Evolutionary conservation across 352 stramenopile genomes (phyloP).

Genomic region (Sclerospora graminicola): DNA sequence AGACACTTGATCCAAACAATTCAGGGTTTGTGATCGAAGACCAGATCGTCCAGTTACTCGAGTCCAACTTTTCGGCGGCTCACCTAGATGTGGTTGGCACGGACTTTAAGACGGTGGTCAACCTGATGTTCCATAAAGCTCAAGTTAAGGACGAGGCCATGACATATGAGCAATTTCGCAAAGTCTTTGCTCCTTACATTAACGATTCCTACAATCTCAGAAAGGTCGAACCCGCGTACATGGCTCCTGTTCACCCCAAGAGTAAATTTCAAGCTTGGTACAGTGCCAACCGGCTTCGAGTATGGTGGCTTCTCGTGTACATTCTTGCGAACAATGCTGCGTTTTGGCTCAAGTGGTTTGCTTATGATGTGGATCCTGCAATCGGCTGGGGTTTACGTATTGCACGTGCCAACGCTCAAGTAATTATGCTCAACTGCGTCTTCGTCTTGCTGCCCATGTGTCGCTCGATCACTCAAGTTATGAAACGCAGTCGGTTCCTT

Average conservation of each 20-base stretch:
- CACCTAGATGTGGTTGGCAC: conserved; percentile 68
- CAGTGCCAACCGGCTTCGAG: conserved; percentile 55
- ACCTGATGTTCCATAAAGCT: conserved; percentile 63
- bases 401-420: conserved; percentile 57
- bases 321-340: conserved; percentile 47
- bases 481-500: conserved; percentile 50
- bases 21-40: conserved; percentile 42
- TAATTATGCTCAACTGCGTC: conserved; percentile 66
- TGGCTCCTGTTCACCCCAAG: conserved; percentile 21
- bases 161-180: conserved; percentile 57
- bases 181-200: conserved; percentile 65
- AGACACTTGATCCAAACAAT: conserved; percentile 56
- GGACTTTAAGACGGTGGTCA: conserved; percentile 52
- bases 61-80: conserved; percentile 61
- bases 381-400: conserved; percentile 67
- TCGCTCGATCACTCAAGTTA: conserved; percentile 59
- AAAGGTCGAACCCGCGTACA: conserved; percentile 24
- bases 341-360: conserved; percentile 67
- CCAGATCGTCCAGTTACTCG: conserved; percentile 54
- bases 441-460: conserved; percentile 77
- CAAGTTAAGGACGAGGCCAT: conserved; percentile 45
- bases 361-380: conserved; percentile 63
- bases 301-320: conserved; percentile 77
- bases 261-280: conserved; percentile 64
- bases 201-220: conserved; percentile 43